Conservation (phyloP, 2,329 filamentous ascomycete genomes). For the Colletotrichum sp. region DNA sequence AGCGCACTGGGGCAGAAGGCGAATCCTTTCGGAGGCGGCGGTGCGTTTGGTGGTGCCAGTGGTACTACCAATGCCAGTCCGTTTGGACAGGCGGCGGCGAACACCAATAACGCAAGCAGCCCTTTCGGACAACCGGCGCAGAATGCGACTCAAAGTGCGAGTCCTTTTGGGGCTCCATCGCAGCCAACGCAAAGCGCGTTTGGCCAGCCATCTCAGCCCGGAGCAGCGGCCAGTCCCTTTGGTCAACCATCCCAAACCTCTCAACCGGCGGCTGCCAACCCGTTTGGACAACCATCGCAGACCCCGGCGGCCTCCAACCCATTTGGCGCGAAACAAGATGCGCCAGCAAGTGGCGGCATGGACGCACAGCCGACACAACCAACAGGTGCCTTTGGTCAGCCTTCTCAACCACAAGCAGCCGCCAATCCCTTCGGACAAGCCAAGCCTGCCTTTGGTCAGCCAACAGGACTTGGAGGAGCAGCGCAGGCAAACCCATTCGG, state of each 20-base stretch:
- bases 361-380: constrained; percentile 13
- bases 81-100: constrained; percentile 13
- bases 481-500: constrained; percentile 28
- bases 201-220: not conserved
- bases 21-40: constrained; percentile 39
- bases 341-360: not conserved
- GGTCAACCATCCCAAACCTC: not conserved
- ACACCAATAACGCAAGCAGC: not conserved
- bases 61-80: not conserved
- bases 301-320: constrained; percentile 26
- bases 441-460: constrained; percentile 31
- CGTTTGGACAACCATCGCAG: constrained; percentile 22
- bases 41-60: constrained; percentile 18
- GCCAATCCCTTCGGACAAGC: constrained; percentile 36
- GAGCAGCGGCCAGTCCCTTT: not conserved
- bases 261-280: constrained; percentile 21
- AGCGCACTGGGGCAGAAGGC: constrained; percentile 40
- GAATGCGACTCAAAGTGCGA: not conserved
- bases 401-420: constrained; percentile 5
- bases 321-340: constrained; percentile 26
- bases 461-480: constrained; percentile 3
- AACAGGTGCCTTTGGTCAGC: constrained; percentile 34
- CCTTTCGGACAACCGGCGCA: constrained; percentile 15
- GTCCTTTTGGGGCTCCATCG: not conserved
- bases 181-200: not conserved